phyloP scores from a whole-genome alignment of 768 basidiomycete species.

The Scleroderma bovista region DNA sequence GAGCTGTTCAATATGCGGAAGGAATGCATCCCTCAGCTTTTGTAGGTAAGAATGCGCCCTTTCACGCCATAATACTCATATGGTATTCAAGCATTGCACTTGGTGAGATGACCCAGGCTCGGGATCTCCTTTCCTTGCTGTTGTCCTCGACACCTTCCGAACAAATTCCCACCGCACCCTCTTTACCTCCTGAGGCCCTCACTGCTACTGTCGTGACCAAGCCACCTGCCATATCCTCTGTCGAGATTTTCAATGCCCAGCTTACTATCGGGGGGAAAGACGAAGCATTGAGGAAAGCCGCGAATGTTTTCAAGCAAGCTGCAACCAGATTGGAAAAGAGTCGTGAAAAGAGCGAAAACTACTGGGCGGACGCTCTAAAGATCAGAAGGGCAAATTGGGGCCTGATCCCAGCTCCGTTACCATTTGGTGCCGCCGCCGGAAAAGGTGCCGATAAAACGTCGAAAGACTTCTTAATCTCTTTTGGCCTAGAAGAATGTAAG shows the following conservation, averaged over 20 bases:
- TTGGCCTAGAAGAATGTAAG: slow-evolving; percentile 79
- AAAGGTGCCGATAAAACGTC: slow-evolving; percentile 78
- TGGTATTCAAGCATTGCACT: slow-evolving; percentile 50
- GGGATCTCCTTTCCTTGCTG: slow-evolving; percentile 60
- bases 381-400: slow-evolving; percentile 77
- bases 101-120: slow-evolving; percentile 76
- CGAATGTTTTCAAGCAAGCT: slow-evolving; percentile 62
- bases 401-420: slow-evolving; percentile 72
- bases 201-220: slow-evolving; percentile 64
- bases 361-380: slow-evolving; percentile 79
- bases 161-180: slow-evolving; percentile 23
- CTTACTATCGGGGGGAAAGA: slow-evolving; percentile 76
- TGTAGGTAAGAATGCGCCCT: slow-evolving; percentile 43
- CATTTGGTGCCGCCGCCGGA: slow-evolving; percentile 59
- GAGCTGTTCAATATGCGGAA: slow-evolving; percentile 69
- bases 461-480: slow-evolving; percentile 76
- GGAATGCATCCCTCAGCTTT: slow-evolving; percentile 65
- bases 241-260: slow-evolving; percentile 69
- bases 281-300: slow-evolving; percentile 68
- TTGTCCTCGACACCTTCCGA: slow-evolving; percentile 39
- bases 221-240: slow-evolving; percentile 57
- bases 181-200: slow-evolving; percentile 34
- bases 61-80: slow-evolving; percentile 10
- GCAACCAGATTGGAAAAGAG: slow-evolving; percentile 64
- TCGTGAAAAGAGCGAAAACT: slow-evolving; percentile 57